Percentiles rank a stretch among this genome's conserved stretches.
Evolutionary conservation across 2,329 filamentous ascomycete genomes (phyloP).

Genomic region (Aspergillus versicolor): DNA sequence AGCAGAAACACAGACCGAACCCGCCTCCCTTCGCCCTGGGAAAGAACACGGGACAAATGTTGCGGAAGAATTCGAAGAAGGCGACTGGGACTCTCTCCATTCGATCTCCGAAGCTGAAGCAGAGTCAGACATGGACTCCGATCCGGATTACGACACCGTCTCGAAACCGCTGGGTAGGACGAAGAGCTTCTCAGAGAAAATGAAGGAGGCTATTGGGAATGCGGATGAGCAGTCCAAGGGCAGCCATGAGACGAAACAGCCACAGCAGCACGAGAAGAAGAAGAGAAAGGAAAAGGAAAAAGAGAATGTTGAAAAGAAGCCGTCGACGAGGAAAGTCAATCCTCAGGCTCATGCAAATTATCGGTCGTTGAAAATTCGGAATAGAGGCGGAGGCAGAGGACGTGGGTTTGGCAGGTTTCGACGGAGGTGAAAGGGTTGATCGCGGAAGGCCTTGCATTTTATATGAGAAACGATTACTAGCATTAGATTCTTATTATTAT

Average conservation of each 20-base stretch:
- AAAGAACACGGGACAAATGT: not conserved
- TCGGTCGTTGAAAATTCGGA: constrained; percentile 47
- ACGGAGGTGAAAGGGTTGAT: constrained; percentile 26
- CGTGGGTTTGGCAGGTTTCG: constrained; percentile 39
- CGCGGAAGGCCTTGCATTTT: not conserved
- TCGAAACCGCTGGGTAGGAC: constrained; percentile 19
- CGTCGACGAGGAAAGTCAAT: constrained; percentile 40
- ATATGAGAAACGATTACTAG: constrained; percentile 21
- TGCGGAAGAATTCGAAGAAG: constrained; percentile 8
- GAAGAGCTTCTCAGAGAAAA: constrained; percentile 37
- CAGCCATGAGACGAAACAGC: not conserved
- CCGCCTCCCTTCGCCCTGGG: constrained; percentile 10
- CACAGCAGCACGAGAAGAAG: constrained; percentile 11
- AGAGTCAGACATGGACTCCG: constrained; percentile 20
- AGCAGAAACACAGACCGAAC: constrained; percentile 28
- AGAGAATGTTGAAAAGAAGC: constrained; percentile 26
- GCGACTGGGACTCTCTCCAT: constrained; percentile 23
- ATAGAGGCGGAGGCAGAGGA: constrained; percentile 33
- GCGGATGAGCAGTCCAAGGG: constrained; percentile 14
- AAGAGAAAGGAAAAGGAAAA: constrained; percentile 17
- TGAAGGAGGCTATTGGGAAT: constrained; percentile 36
- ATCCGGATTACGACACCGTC: constrained; percentile 29
- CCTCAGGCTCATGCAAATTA: constrained; percentile 50
- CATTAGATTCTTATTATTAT: not conserved
- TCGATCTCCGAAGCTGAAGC: constrained; percentile 30